Evolutionary conservation across 768 basidiomycete species (phyloP), one percentile per base, ranked within the genome.

Genomic region (Collybiopsis luxurians): DNA sequence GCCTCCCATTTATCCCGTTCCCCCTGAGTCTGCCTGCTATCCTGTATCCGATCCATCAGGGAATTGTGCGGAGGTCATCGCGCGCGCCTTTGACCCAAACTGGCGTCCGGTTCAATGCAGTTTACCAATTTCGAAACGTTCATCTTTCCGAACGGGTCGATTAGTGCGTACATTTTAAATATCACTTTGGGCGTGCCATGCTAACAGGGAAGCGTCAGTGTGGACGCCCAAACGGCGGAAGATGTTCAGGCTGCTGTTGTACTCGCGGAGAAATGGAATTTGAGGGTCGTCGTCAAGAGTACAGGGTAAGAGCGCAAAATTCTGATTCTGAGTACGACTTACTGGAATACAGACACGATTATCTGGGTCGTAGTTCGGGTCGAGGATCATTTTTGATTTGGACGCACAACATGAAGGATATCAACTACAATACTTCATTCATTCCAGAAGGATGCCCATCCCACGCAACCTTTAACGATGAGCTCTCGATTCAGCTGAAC

Each of bases 101-200:
- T 80, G 79, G 77, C 73, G 77, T 1, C 55, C 79, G 79, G 79
- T 0, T 69, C 74, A 1, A 70, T 77, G 69, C 70, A 79, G 49
- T 19, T 38, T 4, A 50, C 64, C 3, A 73, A 74, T 36, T 71
- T 58, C 31, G 74, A 70, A 61, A 70, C 63, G 34, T 74, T 62
- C 55, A 60, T 66, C 1, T 75, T 69, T n/a, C 59, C 40, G 19
- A 80, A 79, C 61, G 79, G 75, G 30, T 80, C 77, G 44, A 76
- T 80, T 46, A 75, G 75, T 59, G 75, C 71, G 1, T 86, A 83
- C 73, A 81, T 79, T 36, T 57, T 82, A 39, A 75, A 83, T 54
- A 75, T 74, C 0, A 66, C 69, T 0, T 61, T 76, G 0, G 75
- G 73, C 3, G 44, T 69, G 17, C 70, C 75, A 7, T 82, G 79